Base-by-base conservation (phyloP, 345 rosid genomes). In the Gossypium sturtianum region DNA sequence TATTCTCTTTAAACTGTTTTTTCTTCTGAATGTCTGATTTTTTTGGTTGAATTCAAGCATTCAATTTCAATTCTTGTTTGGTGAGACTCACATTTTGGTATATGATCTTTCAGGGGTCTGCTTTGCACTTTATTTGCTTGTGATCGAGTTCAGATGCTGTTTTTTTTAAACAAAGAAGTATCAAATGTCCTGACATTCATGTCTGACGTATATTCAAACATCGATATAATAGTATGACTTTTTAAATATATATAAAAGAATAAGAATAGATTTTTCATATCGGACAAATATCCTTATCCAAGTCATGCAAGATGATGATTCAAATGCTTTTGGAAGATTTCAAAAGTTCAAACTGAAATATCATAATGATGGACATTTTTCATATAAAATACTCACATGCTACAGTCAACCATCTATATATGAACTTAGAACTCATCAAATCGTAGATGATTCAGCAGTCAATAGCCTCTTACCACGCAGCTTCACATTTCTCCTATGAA, bases 401-500 rank as follows among this genome's bases (percentile, higher is more conserved):
- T 23, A 60, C 58, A 20, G 11, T 20, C 23, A 20, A 22, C 19
- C 1, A 54, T 5, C 41, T 34, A 5, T 34, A 5, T 34, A 27
- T 45, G 34, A 27, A 9, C n/a, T 57, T 45, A 3, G 34, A 23
- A 61, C 59, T 12, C 48, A 61, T 61, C 45, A 47, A 9, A 12
- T 44, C 2, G 45, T 11, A 12, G 52, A 45, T 64, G 69, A 75
- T 73, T 75, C 17, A 53, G 53, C 72, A 43, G 75, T 60, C 58
- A 66, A 66, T 43, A 67, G 63, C 74, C 77, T 79, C 66, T 80
- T 74, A 10, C 20, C 74, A 52, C 29, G 76, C 78, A 78, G 86
- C 83, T 84, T 89, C 48, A 83, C 83, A 38, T 76, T 83, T 80
- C 87, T 85, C 83, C 93, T 84, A 16, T 80, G 88, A 65, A 72